A percentile compares a stretch with the other conserved stretches of the same genome.
These are phyloP conservation scores for Stephania japonica DNA, from an alignment of 164 flowering plant species.

Conservation along the genomic window DNA sequence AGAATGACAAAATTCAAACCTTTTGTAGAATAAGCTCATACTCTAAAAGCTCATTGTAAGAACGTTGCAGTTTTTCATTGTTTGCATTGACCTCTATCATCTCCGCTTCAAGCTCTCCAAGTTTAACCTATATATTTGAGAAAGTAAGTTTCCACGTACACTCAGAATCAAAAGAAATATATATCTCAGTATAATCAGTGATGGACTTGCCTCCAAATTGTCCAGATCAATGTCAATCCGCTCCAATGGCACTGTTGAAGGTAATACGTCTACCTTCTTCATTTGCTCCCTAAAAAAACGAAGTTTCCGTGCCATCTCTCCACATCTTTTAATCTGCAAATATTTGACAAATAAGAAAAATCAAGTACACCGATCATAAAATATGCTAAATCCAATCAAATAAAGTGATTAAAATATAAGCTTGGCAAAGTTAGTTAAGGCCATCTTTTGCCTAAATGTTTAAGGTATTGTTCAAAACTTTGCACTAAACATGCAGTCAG, in stretches of 20 bases:
- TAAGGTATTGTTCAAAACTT: no score
- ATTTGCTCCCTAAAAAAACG: slow-evolving; percentile 75
- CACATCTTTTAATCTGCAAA: slow-evolving; percentile 72
- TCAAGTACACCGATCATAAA: neutral
- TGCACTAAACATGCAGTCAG: no score
- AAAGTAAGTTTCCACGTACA: neutral
- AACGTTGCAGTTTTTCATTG: slow-evolving; percentile 76
- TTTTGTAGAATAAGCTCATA: slow-evolving; percentile 84
- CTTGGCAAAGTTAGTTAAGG: neutral
- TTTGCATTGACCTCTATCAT: slow-evolving; percentile 82
- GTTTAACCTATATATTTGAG: slow-evolving; percentile 52
- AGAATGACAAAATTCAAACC: slow-evolving; percentile 32
- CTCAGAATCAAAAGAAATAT: neutral
- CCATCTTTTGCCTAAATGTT: no score
- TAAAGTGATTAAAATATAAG: neutral
- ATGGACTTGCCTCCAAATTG: slow-evolving; percentile 50
- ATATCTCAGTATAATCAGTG: neutral
- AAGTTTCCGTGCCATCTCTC: slow-evolving; percentile 83
- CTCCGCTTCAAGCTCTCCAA: slow-evolving; percentile 94
- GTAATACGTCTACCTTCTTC: slow-evolving; percentile 52
- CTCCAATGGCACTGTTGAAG: slow-evolving; percentile 29
- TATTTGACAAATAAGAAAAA: neutral
- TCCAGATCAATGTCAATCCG: slow-evolving; percentile 46
- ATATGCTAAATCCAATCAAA: neutral
- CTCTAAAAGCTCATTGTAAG: slow-evolving; percentile 80